phyloP scores from a whole-genome alignment of 129 eudicot genomes.

The Pittosporum tobira region DNA sequence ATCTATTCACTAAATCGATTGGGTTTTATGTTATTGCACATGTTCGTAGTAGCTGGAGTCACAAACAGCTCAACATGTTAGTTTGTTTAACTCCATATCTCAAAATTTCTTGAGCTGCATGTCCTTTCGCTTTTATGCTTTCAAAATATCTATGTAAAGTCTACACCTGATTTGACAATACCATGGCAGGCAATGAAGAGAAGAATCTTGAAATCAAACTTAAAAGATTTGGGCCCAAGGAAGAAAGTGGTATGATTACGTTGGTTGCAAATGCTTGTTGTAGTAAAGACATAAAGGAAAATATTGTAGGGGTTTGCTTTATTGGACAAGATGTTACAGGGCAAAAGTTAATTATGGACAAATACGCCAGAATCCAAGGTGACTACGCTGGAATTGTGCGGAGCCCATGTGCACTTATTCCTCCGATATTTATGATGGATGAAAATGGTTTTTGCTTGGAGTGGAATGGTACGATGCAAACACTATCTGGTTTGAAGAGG shows the following conservation, averaged over 20 bases:
- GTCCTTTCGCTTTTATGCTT: background rate
- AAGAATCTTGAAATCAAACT: constrained; percentile 57
- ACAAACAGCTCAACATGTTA: background rate
- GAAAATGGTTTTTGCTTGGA: constrained; percentile 66
- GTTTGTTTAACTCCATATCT: background rate
- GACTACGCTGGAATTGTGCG: constrained; percentile 60
- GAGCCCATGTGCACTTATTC: constrained; percentile 58
- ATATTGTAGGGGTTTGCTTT: constrained; percentile 67
- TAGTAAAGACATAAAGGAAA: constrained; percentile 55
- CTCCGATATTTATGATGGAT: constrained; percentile 84
- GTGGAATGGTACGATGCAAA: constrained; percentile 82
- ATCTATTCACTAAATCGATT: too few relatives aligned
- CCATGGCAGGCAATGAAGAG: constrained; percentile 58
- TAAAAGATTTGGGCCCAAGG: constrained; percentile 46
- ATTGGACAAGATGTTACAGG: constrained; percentile 75
- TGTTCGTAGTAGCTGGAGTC: background rate
- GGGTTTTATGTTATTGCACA: background rate
- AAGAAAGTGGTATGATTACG: constrained; percentile 30
- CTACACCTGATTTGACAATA: background rate
- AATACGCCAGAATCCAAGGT: constrained; percentile 50
- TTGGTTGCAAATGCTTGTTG: constrained; percentile 72
- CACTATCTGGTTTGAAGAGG: constrained; percentile 48
- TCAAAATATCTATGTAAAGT: background rate
- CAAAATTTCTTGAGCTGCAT: background rate
- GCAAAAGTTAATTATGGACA: constrained; percentile 48